Evolutionary conservation across 2,329 filamentous ascomycete genomes (phyloP).

Genomic region (Botrytis squamosa): DNA sequence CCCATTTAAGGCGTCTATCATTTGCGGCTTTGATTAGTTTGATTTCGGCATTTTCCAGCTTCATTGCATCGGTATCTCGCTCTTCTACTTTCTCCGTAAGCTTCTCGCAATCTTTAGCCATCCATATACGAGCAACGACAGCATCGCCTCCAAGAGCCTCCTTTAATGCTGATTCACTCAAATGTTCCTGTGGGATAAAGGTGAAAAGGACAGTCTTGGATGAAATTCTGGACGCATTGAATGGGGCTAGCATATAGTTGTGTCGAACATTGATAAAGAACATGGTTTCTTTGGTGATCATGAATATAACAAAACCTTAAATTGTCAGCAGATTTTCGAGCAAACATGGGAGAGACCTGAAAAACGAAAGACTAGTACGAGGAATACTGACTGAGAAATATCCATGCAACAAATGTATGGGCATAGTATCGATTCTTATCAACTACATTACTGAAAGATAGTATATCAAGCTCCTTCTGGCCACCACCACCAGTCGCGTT

Average conservation of each 20-base stretch:
- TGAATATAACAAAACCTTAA: conserved; percentile 76
- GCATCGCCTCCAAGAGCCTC: conserved; percentile 68
- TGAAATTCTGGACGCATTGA: conserved; percentile 80
- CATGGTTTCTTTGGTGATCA: conserved; percentile 81
- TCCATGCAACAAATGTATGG: conserved; percentile 75
- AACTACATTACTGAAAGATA: conserved; percentile 77
- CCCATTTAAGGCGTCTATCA: conserved; percentile 53
- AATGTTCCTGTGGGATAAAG: conserved; percentile 76
- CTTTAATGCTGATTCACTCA: conserved; percentile 69
- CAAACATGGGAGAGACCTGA: background rate
- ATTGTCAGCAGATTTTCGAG: conserved; percentile 3
- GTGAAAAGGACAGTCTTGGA: conserved; percentile 87
- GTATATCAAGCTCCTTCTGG: conserved; percentile 66
- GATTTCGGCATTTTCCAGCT: conserved; percentile 83
- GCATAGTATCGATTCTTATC: conserved; percentile 70
- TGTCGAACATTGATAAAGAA: conserved; percentile 91
- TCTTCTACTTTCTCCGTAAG: conserved; percentile 78
- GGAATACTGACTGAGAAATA: conserved; percentile 58
- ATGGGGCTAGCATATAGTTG: conserved; percentile 81
- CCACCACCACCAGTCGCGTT: conserved; percentile 77
- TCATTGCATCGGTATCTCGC: conserved; percentile 74
- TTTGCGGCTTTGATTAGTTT: conserved; percentile 79
- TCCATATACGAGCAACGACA: conserved; percentile 79
- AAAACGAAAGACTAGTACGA: background rate
- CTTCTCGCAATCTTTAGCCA: conserved; percentile 72